These are phyloP conservation scores for Raffaelea albimanens DNA, from an alignment of 2,329 filamentous ascomycete genomes.

Conservation along the genomic window DNA sequence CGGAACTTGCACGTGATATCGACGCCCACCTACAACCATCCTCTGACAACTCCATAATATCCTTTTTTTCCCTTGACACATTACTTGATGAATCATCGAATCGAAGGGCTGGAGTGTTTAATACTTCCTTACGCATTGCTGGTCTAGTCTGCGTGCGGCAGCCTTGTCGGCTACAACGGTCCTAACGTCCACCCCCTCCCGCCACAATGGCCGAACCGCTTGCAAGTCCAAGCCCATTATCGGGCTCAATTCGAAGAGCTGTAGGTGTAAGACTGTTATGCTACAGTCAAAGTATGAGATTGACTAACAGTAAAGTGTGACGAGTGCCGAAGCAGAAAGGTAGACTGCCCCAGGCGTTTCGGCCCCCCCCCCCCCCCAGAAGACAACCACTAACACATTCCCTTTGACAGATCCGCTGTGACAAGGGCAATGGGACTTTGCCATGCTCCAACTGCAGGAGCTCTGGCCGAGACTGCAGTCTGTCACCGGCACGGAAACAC, in stretches of 20 bases:
- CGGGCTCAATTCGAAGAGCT: not conserved
- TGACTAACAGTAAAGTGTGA: not conserved
- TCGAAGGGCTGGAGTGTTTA: no score
- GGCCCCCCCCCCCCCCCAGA: no score
- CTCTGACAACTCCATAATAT: no score
- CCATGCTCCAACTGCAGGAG: not conserved
- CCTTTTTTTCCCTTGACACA: no score
- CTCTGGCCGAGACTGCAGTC: not conserved
- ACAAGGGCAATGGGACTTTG: no score
- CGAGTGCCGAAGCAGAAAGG: not conserved
- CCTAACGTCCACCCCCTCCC: not conserved
- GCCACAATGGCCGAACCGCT: not conserved
- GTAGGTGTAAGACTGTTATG: not conserved
- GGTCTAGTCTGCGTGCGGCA: not conserved
- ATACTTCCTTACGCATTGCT: not conserved
- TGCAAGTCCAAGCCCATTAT: not conserved
- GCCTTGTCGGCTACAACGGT: not conserved
- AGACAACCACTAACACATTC: no score
- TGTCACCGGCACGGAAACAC: no score
- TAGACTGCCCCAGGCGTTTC: not conserved
- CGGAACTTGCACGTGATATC: no score
- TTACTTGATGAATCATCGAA: no score
- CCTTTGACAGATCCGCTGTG: no score
- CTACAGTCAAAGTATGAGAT: not conserved
- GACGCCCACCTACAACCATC: no score